phyloP scores from a whole-genome alignment of 768 basidiomycete genomes.

The Infundibulicybe gibba region DNA sequence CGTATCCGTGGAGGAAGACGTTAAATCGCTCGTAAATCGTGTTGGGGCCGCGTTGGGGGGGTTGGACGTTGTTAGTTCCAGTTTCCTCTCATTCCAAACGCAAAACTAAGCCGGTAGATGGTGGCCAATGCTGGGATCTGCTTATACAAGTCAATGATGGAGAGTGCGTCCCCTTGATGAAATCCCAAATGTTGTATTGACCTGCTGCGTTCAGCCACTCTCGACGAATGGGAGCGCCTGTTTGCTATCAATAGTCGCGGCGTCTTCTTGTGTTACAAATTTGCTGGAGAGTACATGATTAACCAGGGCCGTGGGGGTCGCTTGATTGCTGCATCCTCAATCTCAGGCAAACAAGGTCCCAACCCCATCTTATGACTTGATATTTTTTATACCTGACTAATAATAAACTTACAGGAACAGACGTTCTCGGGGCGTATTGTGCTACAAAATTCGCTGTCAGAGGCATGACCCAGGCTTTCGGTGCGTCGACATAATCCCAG shows the following conservation, averaged over 20 bases:
- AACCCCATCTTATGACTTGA: background rate
- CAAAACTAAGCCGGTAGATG: slow-evolving; percentile 14
- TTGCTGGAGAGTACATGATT: slow-evolving; percentile 39
- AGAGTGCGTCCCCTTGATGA: background rate
- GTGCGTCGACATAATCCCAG: slow-evolving; percentile 11
- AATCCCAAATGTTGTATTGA: background rate
- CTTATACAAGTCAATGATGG: background rate
- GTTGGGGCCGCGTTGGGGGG: slow-evolving; percentile 4
- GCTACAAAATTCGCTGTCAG: slow-evolving; percentile 39
- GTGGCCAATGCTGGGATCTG: slow-evolving; percentile 25
- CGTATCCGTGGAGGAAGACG: slow-evolving; percentile 7
- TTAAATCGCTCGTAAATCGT: slow-evolving; percentile 1
- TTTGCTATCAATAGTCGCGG: slow-evolving; percentile 36
- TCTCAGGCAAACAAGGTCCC: background rate
- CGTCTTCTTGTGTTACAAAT: slow-evolving; percentile 35
- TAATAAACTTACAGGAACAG: background rate
- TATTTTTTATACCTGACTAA: background rate
- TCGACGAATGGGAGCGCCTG: slow-evolving; percentile 26
- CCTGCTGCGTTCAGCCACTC: slow-evolving; percentile 15
- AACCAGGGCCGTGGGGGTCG: slow-evolving; percentile 34
- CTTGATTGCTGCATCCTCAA: slow-evolving; percentile 25
- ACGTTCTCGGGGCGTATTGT: slow-evolving; percentile 20
- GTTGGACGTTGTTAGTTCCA: slow-evolving; percentile 4
- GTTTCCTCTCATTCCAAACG: background rate
- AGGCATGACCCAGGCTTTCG: slow-evolving; percentile 34